Evolutionary conservation across 2,329 filamentous ascomycete genomes (phyloP), one percentile per base, ranked within the genome.

Genomic region (Sphaerulina populicola): DNA sequence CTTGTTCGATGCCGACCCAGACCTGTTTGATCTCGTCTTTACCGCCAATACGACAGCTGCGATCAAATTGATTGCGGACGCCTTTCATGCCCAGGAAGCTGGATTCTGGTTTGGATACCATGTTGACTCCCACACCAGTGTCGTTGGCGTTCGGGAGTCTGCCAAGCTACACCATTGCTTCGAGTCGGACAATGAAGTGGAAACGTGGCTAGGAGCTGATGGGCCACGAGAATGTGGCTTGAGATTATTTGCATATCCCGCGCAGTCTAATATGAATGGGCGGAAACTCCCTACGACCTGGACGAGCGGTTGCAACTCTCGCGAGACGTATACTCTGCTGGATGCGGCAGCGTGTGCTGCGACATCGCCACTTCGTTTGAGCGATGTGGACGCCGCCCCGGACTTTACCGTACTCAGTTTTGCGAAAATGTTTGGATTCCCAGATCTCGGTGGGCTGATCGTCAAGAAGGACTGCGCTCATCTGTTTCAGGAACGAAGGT

Each of bases 371-470:
- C 72, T 97, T 6, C 79, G 94, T 62, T 72, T 97, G 2, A 74
- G 79, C 49, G 71, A 86, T 58, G 60, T 75, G 0, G 71, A 73
- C 0, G 65, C 70, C 0, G 81, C 85, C 0, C 86, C 91, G 1
- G 91, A 97, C 66, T 97, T 97, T 59, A 84, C 81, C 0, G 85
- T 88, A 0, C 64, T 97, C 38, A 96, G 90, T 67, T 82, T 97
- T 57, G 94, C 96, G 72, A 98, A 97, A 68, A 90, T 96, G n/a
- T 97, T 97, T 67, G 91, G 93, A 1, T 96, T 96, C 58, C 91
- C 91, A 0, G 88, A 97, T 65, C 74, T 97, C 1, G 91, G 91
- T 1, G 89, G 83, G 1, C 71, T 98, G 52, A 81, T 97, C 29
- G 81, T 97, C 10, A 81, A 85, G 38, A 89, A 87, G 60, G 75